Conservation (phyloP, 306 rosid genomes). For the Heteromeles arbutifolia region DNA sequence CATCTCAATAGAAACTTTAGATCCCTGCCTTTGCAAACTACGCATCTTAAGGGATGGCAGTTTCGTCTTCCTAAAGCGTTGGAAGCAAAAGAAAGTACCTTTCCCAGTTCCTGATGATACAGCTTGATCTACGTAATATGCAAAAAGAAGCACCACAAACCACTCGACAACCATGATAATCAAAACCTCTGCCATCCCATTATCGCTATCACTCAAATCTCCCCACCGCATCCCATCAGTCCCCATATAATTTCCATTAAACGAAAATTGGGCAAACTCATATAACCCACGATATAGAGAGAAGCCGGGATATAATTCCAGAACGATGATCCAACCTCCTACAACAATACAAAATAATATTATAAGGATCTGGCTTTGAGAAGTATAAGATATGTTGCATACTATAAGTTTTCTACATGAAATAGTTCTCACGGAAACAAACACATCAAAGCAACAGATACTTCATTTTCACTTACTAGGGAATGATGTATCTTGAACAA, state of each 20-base stretch:
- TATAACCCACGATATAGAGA: constrained; percentile 74
- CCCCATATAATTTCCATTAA: constrained; percentile 51
- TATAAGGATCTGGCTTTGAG: neutral
- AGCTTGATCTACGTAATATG: constrained; percentile 69
- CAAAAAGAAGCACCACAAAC: constrained; percentile 54
- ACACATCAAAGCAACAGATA: neutral
- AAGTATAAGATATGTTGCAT: neutral
- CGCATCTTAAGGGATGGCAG: constrained; percentile 42
- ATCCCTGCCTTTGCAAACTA: constrained; percentile 54
- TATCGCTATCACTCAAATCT: constrained; percentile 52
- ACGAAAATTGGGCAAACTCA: constrained; percentile 69
- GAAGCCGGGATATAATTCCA: constrained; percentile 84
- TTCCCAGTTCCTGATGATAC: constrained; percentile 53
- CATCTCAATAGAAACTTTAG: constrained; percentile 63
- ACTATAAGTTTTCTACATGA: neutral
- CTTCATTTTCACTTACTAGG: constrained; percentile 58
- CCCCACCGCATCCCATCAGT: constrained; percentile 85
- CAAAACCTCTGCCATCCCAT: constrained; percentile 67
- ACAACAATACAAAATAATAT: constrained; percentile 6
- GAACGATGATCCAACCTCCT: constrained; percentile 70
- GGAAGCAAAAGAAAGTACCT: constrained; percentile 53
- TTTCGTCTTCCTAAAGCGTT: constrained; percentile 41
- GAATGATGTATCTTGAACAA: constrained; percentile 56
- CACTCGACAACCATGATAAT: constrained; percentile 72
- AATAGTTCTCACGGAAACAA: neutral